Evolutionary conservation across 2,329 filamentous ascomycete genomes (phyloP).

Genomic region (Zymoseptoria tritici): DNA sequence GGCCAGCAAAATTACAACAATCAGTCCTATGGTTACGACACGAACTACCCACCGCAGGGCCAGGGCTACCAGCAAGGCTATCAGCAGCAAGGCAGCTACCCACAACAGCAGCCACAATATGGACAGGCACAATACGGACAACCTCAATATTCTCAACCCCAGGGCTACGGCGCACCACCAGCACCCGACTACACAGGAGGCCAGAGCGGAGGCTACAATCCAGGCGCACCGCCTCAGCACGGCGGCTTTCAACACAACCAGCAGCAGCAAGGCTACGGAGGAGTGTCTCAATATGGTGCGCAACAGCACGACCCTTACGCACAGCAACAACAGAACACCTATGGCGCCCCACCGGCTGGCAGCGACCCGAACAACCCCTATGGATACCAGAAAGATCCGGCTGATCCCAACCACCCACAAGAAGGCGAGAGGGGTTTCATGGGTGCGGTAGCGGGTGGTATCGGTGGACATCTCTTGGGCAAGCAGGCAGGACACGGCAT

Average conservation of each 20-base stretch:
- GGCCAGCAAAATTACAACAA: constrained; percentile 17
- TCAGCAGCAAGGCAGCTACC: constrained; percentile 16
- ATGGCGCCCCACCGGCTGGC: constrained; percentile 36
- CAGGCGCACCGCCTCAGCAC: constrained; percentile 18
- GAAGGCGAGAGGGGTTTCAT: constrained; percentile 52
- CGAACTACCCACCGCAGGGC: constrained; percentile 17
- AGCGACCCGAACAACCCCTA: constrained; percentile 31
- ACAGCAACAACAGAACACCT: constrained; percentile 26
- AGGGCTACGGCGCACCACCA: constrained; percentile 22
- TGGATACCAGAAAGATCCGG: constrained; percentile 25
- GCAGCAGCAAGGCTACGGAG: constrained; percentile 5
- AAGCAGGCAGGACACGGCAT: constrained; percentile 52
- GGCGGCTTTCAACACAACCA: constrained; percentile 24
- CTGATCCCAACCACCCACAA: constrained; percentile 38
- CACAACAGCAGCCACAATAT: constrained; percentile 2
- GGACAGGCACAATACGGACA: constrained; percentile 17
- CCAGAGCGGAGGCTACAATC: constrained; percentile 23
- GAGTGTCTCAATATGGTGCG: constrained; percentile 16
- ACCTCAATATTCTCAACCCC: constrained; percentile 8
- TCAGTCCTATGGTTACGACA: constrained; percentile 20
- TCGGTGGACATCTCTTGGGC: constrained; percentile 50
- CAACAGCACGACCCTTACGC: constrained; percentile 18
- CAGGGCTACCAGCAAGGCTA: constrained; percentile 12
- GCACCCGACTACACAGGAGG: constrained; percentile 21
- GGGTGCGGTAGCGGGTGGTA: constrained; percentile 50